Percentiles rank a stretch among this genome's conserved stretches.
Evolutionary conservation across 2,329 filamentous ascomycete species (phyloP).

Genomic region (Monosporascus sp.): DNA sequence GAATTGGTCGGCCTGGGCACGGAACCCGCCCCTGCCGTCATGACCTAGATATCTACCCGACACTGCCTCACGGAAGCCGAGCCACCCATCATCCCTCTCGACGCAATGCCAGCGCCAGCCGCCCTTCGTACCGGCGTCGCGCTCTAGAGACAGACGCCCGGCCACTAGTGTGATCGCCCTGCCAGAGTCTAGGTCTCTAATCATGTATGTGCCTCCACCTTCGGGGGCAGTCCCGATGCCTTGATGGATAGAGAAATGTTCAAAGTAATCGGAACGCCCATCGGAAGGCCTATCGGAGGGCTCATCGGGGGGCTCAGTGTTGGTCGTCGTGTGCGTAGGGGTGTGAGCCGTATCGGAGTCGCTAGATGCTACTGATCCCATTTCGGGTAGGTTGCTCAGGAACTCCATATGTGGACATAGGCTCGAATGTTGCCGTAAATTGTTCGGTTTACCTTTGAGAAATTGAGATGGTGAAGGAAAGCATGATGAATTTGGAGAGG

Average conservation of each 20-base stretch:
- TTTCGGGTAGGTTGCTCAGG: too few relatives aligned
- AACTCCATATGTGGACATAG: too few relatives aligned
- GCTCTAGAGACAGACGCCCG: background rate
- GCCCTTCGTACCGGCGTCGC: background rate
- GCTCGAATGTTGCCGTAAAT: too few relatives aligned
- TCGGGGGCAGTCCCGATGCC: constrained; percentile 6
- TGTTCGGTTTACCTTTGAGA: too few relatives aligned
- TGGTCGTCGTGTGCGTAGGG: background rate
- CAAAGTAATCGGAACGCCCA: too few relatives aligned
- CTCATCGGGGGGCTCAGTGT: too few relatives aligned
- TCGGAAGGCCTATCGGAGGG: too few relatives aligned
- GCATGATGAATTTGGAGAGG: too few relatives aligned
- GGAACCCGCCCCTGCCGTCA: constrained; percentile 1
- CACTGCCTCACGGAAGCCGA: constrained; percentile 8
- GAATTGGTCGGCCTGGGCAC: background rate
- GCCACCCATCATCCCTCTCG: constrained; percentile 4
- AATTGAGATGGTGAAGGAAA: too few relatives aligned
- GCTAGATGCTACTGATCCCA: too few relatives aligned
- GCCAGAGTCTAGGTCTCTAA: constrained; percentile 3
- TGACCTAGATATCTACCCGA: constrained; percentile 7
- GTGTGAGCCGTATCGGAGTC: background rate
- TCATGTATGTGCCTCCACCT: constrained; percentile 6
- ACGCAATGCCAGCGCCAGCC: constrained; percentile 13
- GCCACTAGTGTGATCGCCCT: background rate
- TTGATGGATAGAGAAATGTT: background rate